Base-by-base conservation (phyloP, 257 asterid genomes). In the Haberlea rhodopensis region DNA sequence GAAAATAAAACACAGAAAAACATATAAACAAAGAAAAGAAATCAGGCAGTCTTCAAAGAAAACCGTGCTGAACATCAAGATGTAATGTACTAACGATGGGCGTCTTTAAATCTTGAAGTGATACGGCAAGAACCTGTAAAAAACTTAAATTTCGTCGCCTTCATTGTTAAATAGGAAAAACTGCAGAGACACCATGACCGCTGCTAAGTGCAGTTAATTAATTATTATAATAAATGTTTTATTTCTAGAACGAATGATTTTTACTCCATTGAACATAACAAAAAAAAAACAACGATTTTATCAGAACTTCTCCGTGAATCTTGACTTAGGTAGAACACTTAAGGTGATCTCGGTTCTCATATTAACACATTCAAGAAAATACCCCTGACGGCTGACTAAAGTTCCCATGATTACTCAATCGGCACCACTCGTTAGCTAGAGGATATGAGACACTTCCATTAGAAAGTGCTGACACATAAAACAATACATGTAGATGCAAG, bases 401-500 rank as follows among this genome's bases (percentile, higher is more conserved):
- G n/a, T 37, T 2, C 46, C 46, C n/a, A 2, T 2, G n/a, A 11
- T 37, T 34, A 13, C 37, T 29, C 37, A 29, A 29, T 29, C 10
- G 7, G n/a, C 10, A 10, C 37, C 7, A 29, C 7, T 10, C 37
- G 1, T 29, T 29, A 6, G 37, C 10, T 29, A 29, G 37, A 29
- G 6, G 9, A 29, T 29, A 29, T 2, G 37, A 4, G 37, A 55
- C 32, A 21, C 63, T 28, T 23, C 63, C 53, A 40, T 7, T 24
- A 21, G 6, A 15, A 3, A 52, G 46, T 6, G 26, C 65, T 20
- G 25, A 49, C 26, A 22, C n/a, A 63, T 25, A 28, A 29, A 28
- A 27, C 43, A 45, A 21, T 26, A 60, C 58, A 43, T 55, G 57
- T 45, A 62, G 51, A 62, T 23, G 34, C 46, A 56, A 8, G n/a